Evolutionary conservation across 768 basidiomycete species (phyloP).

Genomic region (Kondoa subrosea): DNA sequence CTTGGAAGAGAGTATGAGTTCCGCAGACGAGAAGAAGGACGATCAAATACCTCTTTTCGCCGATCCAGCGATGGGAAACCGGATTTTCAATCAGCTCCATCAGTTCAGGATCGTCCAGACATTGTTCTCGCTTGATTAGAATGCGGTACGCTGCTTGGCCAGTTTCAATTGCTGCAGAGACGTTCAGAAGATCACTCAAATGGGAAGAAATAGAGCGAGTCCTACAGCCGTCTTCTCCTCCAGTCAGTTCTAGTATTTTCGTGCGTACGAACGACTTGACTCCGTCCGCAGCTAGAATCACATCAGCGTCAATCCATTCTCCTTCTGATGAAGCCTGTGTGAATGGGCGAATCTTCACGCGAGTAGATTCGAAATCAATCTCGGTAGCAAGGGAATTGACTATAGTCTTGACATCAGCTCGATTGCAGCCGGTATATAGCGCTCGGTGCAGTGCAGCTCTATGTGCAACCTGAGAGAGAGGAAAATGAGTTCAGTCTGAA

Average conservation of each 20-base stretch:
- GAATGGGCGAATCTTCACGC: not conserved
- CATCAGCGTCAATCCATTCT: not conserved
- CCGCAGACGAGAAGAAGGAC: too few species aligned
- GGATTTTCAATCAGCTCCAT: not conserved
- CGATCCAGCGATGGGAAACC: conserved; percentile 1
- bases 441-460: not conserved
- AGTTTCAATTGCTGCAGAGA: not conserved
- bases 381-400: not conserved
- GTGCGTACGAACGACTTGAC: not conserved
- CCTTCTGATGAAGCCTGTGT: not conserved
- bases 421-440: not conserved
- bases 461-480: not conserved
- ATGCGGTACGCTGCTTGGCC: conserved; percentile 6
- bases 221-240: not conserved
- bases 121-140: not conserved
- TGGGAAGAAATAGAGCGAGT: not conserved
- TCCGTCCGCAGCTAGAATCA: not conserved
- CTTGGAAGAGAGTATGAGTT: too few species aligned
- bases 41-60: not conserved
- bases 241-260: not conserved
- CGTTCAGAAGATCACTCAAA: not conserved
- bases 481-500: too few species aligned
- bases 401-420: not conserved
- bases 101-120: conserved; percentile 2
- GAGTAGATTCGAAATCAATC: not conserved